Base-by-base conservation (phyloP, 345 rosid genomes). In the Ceriops decandra region DNA sequence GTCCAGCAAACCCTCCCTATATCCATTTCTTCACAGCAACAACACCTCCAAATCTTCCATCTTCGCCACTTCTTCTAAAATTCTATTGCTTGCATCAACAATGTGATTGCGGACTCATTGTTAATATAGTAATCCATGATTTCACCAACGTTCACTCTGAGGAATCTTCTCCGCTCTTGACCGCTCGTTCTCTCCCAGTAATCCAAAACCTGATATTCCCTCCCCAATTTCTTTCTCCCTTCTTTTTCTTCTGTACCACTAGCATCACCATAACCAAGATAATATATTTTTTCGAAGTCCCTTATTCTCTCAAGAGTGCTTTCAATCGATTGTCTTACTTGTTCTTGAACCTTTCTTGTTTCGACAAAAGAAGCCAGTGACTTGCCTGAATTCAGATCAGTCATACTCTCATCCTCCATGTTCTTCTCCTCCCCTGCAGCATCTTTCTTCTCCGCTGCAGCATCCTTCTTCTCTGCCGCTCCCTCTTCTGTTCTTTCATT, bases 11-110 rank as follows among this genome's bases (percentile, higher is more conserved):
- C 4, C 53, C 63, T 16, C 10, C 38, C 63, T 7, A 24, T 17
- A 30, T 24, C 38, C 36, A 26, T 22, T 21, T 16, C 22, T 24
- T 19, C 47, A 22, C 70, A 67, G 5, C 13, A 26, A 27, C 33
- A 67, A 67, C 70, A 67, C 21, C 27, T 42, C 63, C 62, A 67
- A 24, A 57, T 17, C 36, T 56, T 67, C 70, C 70, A 67, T 26
- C 32, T 57, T 19, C 32, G 2, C 17, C 13, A 11, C 62, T 24
- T 19, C 54, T 11, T 57, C 13, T 7, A 22, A 67, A 56, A 57
- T 0, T 57, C 38, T 49, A 67, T 17, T 0, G 70, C 70, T 17
- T 67, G 36, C 38, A 7, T 21, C 4, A 67, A 26, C 8, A 36
- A 6, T 9, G 38, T 62, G 26, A 5, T 57, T 32, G 3, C 63